phyloP scores from a whole-genome alignment of 179 eudicot genomes.

The Dionaea muscipula region DNA sequence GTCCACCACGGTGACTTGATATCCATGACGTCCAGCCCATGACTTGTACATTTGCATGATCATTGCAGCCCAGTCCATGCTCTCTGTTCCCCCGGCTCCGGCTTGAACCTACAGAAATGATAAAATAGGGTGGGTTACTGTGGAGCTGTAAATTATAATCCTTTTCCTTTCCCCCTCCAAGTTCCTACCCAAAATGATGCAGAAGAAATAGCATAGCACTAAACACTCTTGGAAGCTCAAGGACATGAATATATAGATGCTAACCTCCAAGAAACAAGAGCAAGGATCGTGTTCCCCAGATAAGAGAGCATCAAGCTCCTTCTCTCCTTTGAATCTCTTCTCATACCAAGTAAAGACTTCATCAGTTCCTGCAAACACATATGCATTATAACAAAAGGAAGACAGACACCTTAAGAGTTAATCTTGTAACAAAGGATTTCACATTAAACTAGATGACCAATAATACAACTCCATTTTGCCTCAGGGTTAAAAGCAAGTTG shows the following conservation, averaged over 20 bases:
- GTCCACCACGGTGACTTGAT: slow-evolving; percentile 68
- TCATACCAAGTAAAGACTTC: slow-evolving; percentile 61
- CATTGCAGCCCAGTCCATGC: slow-evolving; percentile 98
- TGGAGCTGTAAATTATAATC: too few relatives aligned
- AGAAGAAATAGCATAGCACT: too few relatives aligned
- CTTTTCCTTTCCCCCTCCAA: too few relatives aligned
- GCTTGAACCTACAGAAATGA: slow-evolving; percentile 66
- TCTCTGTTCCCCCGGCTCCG: slow-evolving; percentile 98
- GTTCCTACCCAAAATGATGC: too few relatives aligned
- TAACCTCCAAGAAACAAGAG: slow-evolving; percentile 93
- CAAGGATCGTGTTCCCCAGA: slow-evolving; percentile 81
- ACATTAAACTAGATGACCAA: too few relatives aligned
- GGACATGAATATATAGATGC: neutral
- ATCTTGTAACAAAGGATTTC: too few relatives aligned
- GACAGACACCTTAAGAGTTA: too few relatives aligned
- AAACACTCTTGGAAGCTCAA: neutral
- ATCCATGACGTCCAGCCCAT: slow-evolving; percentile 83
- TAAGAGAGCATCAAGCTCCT: slow-evolving; percentile 83
- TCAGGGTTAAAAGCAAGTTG: neutral
- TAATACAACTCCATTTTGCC: too few relatives aligned
- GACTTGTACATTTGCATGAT: slow-evolving; percentile 86
- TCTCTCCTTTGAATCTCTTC: slow-evolving; percentile 70
- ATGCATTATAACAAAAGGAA: neutral
- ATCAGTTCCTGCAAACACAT: slow-evolving; percentile 47
- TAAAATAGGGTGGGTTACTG: too few relatives aligned